Percentiles rank a stretch among this genome's conserved stretches.
These are phyloP conservation scores for Musa troglodytarum DNA, from an alignment of 176 grass and related monocot genomes.

Conservation along the genomic window DNA sequence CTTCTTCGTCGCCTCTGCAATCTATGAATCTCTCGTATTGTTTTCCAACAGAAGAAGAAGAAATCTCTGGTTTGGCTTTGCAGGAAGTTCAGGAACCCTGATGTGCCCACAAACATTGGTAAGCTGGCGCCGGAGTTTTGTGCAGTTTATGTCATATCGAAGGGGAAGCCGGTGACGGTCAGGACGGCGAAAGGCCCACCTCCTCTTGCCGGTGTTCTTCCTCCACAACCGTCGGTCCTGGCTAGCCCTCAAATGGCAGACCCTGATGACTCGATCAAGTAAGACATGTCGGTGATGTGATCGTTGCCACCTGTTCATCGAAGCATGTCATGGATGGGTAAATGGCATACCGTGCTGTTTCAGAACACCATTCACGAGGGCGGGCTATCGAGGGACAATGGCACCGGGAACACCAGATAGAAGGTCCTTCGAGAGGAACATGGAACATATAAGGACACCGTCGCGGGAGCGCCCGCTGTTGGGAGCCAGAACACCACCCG, in stretches of 20 bases:
- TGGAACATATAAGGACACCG: slow-evolving; percentile 29
- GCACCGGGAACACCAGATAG: slow-evolving; percentile 15
- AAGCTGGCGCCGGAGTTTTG: slow-evolving; percentile 71
- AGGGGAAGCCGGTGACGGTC: slow-evolving; percentile 51
- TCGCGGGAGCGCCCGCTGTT: slow-evolving; percentile 49
- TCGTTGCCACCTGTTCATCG: too few species aligned
- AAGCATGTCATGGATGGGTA: too few species aligned
- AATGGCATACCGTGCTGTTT: background rate
- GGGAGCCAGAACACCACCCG: slow-evolving; percentile 7
- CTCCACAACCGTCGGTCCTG: background rate
- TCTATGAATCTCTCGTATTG: background rate
- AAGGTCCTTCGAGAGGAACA: slow-evolving; percentile 35
- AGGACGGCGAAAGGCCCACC: slow-evolving; percentile 56
- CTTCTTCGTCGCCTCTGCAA: background rate
- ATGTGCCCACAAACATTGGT: slow-evolving; percentile 64
- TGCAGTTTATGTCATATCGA: slow-evolving; percentile 66
- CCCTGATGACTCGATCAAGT: slow-evolving; percentile 24
- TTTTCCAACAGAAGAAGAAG: background rate
- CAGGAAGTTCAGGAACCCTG: slow-evolving; percentile 84
- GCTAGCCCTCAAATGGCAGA: background rate
- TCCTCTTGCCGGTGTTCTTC: background rate
- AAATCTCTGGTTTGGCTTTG: background rate
- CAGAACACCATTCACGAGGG: slow-evolving; percentile 25
- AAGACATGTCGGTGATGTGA: background rate
- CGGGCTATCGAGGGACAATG: background rate